These are phyloP conservation scores for Leucosporidium scottii DNA, from an alignment of 768 basidiomycete species.

Conservation along the genomic window DNA sequence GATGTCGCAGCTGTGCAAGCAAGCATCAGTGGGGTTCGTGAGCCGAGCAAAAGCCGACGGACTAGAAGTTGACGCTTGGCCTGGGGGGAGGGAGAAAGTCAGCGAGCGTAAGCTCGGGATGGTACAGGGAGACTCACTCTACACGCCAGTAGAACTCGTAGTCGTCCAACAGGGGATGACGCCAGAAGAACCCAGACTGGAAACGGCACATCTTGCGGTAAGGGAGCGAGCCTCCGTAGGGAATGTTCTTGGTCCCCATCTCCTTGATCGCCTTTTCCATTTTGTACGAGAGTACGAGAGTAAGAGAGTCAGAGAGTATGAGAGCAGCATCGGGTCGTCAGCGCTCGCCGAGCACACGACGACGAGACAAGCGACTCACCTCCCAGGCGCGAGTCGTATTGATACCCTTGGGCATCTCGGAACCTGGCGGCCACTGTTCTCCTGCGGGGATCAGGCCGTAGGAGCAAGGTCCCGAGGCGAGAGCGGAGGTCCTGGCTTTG, in stretches of 20 bases:
- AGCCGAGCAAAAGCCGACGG: neutral
- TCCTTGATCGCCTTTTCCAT: slow-evolving; percentile 53
- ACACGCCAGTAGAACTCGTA: slow-evolving; percentile 85
- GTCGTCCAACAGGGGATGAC: slow-evolving; percentile 63
- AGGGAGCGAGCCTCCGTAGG: slow-evolving; percentile 50
- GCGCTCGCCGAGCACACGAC: no score
- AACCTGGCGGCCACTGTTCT: no score
- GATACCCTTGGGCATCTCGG: no score
- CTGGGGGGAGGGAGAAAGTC: neutral
- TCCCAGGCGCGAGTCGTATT: no score
- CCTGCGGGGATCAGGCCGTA: no score
- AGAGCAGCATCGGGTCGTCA: no score
- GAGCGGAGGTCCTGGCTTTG: no score
- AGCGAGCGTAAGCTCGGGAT: neutral
- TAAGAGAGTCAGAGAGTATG: no score
- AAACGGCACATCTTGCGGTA: slow-evolving; percentile 82
- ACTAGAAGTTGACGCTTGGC: slow-evolving; percentile 68
- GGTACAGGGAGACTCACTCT: slow-evolving; percentile 42
- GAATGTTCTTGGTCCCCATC: slow-evolving; percentile 55
- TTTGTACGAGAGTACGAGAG: no score
- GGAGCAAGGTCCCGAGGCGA: no score
- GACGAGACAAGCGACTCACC: no score
- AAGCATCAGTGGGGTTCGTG: neutral
- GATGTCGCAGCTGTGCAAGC: neutral
- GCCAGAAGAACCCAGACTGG: slow-evolving; percentile 59